Evolutionary conservation across 1,139 yeast species (phyloP).

Genomic region (Magnusiomyces tetraspermus): DNA sequence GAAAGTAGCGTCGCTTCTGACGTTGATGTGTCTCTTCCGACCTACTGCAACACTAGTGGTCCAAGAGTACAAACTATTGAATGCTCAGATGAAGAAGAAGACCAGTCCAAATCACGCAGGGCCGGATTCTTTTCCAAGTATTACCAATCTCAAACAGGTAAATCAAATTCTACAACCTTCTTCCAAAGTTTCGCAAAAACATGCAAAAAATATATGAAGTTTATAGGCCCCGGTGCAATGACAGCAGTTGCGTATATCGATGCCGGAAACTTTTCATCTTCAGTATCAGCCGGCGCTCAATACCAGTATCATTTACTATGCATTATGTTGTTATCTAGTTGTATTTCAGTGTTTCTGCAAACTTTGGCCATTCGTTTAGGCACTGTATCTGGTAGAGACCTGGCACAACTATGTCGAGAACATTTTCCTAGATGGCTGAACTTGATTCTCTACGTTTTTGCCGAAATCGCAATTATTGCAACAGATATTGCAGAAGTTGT

Average conservation of each 20-base stretch:
- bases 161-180: too few relatives aligned
- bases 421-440: constrained; percentile 60
- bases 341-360: constrained; percentile 82
- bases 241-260: constrained; percentile 95
- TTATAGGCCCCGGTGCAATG: constrained; percentile 90
- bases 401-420: constrained; percentile 77
- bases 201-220: constrained; percentile 24
- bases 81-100: too few relatives aligned
- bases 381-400: constrained; percentile 80
- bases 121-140: too few relatives aligned
- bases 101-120: too few relatives aligned
- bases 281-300: constrained; percentile 87
- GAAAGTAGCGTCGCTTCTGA: too few relatives aligned
- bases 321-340: constrained; percentile 68
- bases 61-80: too few relatives aligned
- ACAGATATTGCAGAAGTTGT: constrained; percentile 92
- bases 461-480: constrained; percentile 84
- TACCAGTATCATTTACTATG: constrained; percentile 76
- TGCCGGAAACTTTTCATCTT: constrained; percentile 94
- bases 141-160: too few relatives aligned
- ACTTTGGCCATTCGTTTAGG: constrained; percentile 78
- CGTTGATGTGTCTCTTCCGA: too few relatives aligned
- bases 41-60: too few relatives aligned
- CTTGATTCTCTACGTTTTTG: constrained; percentile 54
- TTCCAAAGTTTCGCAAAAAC: background rate